Percentiles rank a stretch among this genome's conserved stretches.
Conservation (phyloP, 495 filamentous ascomycete genomes). For the Penicillium parvum region DNA sequence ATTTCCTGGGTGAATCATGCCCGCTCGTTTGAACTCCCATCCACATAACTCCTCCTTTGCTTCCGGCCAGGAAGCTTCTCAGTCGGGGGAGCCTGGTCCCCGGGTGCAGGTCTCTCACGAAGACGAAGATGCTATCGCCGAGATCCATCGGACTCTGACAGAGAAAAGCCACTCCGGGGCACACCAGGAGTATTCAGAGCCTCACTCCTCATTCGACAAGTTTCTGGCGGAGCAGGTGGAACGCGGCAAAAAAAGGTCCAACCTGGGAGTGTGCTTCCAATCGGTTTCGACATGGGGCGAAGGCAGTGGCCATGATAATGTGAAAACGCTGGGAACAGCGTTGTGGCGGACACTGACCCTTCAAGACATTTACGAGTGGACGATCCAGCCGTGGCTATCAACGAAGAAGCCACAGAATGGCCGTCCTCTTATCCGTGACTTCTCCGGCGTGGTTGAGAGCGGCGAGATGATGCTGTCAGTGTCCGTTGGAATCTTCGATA, state of each 20-base stretch:
- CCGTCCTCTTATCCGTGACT: slow-evolving; percentile 44
- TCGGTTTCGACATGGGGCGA: slow-evolving; percentile 37
- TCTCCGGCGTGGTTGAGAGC: slow-evolving; percentile 63
- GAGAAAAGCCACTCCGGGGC: slow-evolving; percentile 9
- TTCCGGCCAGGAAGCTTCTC: slow-evolving; percentile 15
- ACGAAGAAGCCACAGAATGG: slow-evolving; percentile 28
- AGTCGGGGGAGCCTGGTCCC: slow-evolving; percentile 14
- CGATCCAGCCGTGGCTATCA: slow-evolving; percentile 31
- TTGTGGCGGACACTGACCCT: slow-evolving; percentile 36
- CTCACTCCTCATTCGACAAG: slow-evolving; percentile 35
- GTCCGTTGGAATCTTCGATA: no score
- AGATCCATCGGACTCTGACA: slow-evolving; percentile 34
- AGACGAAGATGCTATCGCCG: slow-evolving; percentile 32
- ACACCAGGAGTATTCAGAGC: slow-evolving; percentile 27
- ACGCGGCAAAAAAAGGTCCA: slow-evolving; percentile 29
- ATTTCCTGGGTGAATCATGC: slow-evolving; percentile 21
- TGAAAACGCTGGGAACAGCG: slow-evolving; percentile 33
- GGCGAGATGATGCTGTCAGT: slow-evolving; percentile 69
- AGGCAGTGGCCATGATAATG: slow-evolving; percentile 24
- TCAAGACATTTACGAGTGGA: slow-evolving; percentile 39
- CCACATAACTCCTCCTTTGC: slow-evolving; percentile 23
- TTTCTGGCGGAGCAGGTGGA: slow-evolving; percentile 34
- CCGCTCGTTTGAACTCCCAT: slow-evolving; percentile 27
- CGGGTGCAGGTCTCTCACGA: slow-evolving; percentile 31
- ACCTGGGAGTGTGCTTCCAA: slow-evolving; percentile 35